Evolutionary conservation across 2,329 filamentous ascomycete species (phyloP), one percentile per base, ranked within the genome.

Genomic region (Aspergillus ibericus): DNA sequence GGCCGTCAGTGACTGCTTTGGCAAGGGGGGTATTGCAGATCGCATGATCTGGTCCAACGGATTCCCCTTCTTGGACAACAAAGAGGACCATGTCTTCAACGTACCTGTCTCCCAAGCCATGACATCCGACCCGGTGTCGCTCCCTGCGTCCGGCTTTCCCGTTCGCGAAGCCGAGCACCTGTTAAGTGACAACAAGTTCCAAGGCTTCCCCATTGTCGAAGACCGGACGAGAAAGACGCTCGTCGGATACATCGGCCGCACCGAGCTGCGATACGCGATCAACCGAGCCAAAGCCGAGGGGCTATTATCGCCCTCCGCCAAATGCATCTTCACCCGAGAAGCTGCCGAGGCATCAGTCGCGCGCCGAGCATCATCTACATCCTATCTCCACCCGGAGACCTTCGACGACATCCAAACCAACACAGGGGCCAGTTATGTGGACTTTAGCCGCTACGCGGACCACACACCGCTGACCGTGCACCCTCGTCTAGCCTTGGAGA

Each of bases 21-120:
- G 92, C n/a, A 96, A 93, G 72, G 95, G 93, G 29, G 95, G 95
- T 48, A 98, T 99, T 59, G 95, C 95, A 20, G 95, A 99, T 74
- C 89, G 92, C 61, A 96, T 97, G 91, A 99, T 99, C 68, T 96
- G 92, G 89, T 96, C 97, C 78, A 98, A 92, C 67, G 95, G 95
- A 1, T 96, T 97, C 70, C 95, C 95, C 0, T 99, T 96, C 77
- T 82, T 99, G 2, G 95, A 99, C 77, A 96, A 90, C 75, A 99
- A 99, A 72, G 93, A 98, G 75, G 95, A 98, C 58, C 93, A 97
- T 76, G 93, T 93, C 54, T 97, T 98, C 75, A 93, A 93, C 48
- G 93, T 98, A 0, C 90, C 95, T 0, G 95, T 98, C 9, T 95
- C 91, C 0, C 86, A 91, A 62, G 91, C 91, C 63, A 97, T 98